A percentile compares a stretch with the other conserved stretches of the same genome.
Conservation (phyloP, 805 yeast genomes). For the Candida chauliodis region DNA sequence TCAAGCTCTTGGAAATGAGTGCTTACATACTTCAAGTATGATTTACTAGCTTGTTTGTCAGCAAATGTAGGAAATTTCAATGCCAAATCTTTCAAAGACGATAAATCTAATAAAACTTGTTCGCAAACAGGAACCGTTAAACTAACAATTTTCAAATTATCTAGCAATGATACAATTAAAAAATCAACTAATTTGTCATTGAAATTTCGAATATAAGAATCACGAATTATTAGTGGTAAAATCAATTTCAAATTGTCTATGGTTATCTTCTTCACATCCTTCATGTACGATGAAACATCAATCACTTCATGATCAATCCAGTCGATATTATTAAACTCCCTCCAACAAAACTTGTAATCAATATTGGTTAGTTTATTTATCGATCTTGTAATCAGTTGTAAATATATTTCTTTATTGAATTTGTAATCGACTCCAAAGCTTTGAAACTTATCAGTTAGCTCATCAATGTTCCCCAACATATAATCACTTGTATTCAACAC, state of each 20-base stretch:
- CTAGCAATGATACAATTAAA: conserved; percentile 51
- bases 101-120: conserved; percentile 74
- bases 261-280: conserved; percentile 50
- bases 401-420: conserved; percentile 58
- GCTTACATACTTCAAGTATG: conserved; percentile 42
- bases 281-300: conserved; percentile 69
- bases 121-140: conserved; percentile 68
- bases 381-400: conserved; percentile 55
- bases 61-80: conserved; percentile 38
- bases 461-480: conserved; percentile 72
- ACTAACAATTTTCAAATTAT: conserved; percentile 55
- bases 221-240: conserved; percentile 60
- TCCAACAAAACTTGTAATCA: conserved; percentile 71
- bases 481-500: conserved; percentile 88
- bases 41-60: conserved; percentile 26
- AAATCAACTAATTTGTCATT: conserved; percentile 74
- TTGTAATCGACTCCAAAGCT: conserved; percentile 33
- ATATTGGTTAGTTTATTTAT: conserved; percentile 52
- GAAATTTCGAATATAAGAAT: conserved; percentile 65
- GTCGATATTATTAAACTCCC: conserved; percentile 72
- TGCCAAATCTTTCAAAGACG: conserved; percentile 56
- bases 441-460: conserved; percentile 62
- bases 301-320: conserved; percentile 70
- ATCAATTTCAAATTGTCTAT: conserved; percentile 40
- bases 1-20: conserved; percentile 46